Evolutionary conservation across 2,329 filamentous ascomycete species (phyloP).

Genomic region (Fusarium dimerum): DNA sequence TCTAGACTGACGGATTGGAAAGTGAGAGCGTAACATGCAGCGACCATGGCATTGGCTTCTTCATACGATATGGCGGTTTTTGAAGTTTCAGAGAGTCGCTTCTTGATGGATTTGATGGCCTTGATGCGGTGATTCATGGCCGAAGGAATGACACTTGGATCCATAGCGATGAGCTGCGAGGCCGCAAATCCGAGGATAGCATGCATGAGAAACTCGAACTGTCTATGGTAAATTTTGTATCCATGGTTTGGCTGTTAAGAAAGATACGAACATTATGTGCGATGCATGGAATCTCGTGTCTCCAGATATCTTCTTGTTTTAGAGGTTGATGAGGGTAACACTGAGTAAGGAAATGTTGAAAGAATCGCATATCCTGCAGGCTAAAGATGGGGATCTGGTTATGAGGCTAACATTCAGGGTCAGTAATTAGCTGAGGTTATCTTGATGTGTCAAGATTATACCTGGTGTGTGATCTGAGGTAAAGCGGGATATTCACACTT

Average conservation of each 20-base stretch:
- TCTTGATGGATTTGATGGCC: conserved; percentile 64
- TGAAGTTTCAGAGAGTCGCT: conserved; percentile 47
- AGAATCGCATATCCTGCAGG: conserved; percentile 67
- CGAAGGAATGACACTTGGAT: conserved; percentile 52
- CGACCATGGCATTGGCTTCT: conserved; percentile 60
- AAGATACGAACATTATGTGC: conserved; percentile 58
- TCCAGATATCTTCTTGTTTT: conserved; percentile 67
- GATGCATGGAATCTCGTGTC: conserved; percentile 65
- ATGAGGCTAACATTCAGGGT: conserved; percentile 44
- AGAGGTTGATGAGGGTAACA: conserved; percentile 66
- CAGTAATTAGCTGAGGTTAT: neutral
- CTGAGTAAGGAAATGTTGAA: conserved; percentile 64
- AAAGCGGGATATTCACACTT: conserved; percentile 62
- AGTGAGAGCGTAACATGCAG: conserved; percentile 59
- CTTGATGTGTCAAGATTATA: conserved; percentile 19
- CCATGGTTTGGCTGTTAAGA: too few relatives aligned
- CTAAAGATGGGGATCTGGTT: conserved; percentile 60
- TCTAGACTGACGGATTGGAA: conserved; percentile 60
- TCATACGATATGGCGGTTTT: conserved; percentile 45
- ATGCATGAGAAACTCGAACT: conserved; percentile 71
- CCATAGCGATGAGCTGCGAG: conserved; percentile 59
- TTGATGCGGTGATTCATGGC: conserved; percentile 67
- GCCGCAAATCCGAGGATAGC: conserved; percentile 68
- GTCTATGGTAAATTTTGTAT: neutral
- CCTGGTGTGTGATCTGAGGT: conserved; percentile 53